Conservation (phyloP, 768 basidiomycete genomes). For the Hygrocybe punicea region DNA sequence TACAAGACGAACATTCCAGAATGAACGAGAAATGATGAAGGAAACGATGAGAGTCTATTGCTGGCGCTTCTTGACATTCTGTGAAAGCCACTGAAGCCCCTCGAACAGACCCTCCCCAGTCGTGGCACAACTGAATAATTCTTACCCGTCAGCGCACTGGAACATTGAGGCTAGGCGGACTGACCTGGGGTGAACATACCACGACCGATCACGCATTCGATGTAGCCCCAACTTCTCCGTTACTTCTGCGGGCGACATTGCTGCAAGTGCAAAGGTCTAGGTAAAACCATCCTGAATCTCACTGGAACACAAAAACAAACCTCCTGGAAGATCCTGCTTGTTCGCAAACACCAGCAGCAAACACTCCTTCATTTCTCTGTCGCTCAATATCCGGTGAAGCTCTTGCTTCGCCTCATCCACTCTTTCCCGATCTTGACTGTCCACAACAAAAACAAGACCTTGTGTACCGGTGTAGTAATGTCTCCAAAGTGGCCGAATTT, state of each 20-base stretch:
- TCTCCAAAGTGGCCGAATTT: slow-evolving; percentile 96
- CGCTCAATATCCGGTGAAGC: slow-evolving; percentile 91
- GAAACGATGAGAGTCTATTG: slow-evolving; percentile 41
- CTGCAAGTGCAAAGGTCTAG: slow-evolving; percentile 37
- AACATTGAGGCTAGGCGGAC: slow-evolving; percentile 15
- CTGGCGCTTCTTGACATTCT: slow-evolving; percentile 93
- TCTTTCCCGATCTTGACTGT: slow-evolving; percentile 91
- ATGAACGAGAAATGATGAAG: slow-evolving; percentile 21
- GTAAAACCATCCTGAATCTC: not conserved
- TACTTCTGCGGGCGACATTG: slow-evolving; percentile 99
- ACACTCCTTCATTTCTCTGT: slow-evolving; percentile 98
- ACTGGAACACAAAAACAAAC: slow-evolving; percentile 43
- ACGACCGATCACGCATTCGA: slow-evolving; percentile 93
- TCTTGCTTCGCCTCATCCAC: slow-evolving; percentile 97
- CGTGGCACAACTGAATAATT: slow-evolving; percentile 73
- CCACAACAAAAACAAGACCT: slow-evolving; percentile 96
- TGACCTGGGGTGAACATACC: slow-evolving; percentile 99
- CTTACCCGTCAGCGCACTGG: slow-evolving; percentile 7
- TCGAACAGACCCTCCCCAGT: slow-evolving; percentile 97
- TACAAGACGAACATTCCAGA: slow-evolving; percentile 22
- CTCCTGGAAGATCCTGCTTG: slow-evolving; percentile 97
- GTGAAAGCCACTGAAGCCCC: slow-evolving; percentile 94
- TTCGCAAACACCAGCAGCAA: slow-evolving; percentile 97
- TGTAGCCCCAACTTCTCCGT: slow-evolving; percentile 95
- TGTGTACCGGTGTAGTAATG: slow-evolving; percentile 99